Evolutionary conservation across 2,329 filamentous ascomycete genomes (phyloP).

Genomic region (Aspergillus hortae): DNA sequence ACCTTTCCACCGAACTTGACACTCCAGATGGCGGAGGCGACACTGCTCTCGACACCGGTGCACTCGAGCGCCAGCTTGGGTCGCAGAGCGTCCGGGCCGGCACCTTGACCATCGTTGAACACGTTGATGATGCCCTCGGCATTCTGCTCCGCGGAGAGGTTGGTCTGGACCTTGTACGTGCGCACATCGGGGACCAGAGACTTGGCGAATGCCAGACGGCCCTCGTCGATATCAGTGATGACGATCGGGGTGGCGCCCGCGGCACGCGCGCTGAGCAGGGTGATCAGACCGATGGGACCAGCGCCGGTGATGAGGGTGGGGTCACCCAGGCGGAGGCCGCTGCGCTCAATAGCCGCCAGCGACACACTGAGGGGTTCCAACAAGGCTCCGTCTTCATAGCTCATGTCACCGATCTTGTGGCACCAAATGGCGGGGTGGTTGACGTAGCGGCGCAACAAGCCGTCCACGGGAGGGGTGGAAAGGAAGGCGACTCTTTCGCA

Average conservation of each 20-base stretch:
- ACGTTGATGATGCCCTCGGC: slow-evolving; percentile 65
- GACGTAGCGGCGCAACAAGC: slow-evolving; percentile 85
- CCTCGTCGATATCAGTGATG: slow-evolving; percentile 91
- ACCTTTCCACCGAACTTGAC: slow-evolving; percentile 95
- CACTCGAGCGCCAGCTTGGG: slow-evolving; percentile 84
- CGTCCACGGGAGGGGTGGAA: slow-evolving; percentile 84
- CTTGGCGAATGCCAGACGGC: slow-evolving; percentile 78
- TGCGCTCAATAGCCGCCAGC: slow-evolving; percentile 80
- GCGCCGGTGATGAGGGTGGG: slow-evolving; percentile 86
- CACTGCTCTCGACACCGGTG: slow-evolving; percentile 88
- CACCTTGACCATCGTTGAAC: slow-evolving; percentile 53
- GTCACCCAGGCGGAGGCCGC: slow-evolving; percentile 77
- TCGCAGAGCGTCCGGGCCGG: slow-evolving; percentile 59
- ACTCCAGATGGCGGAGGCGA: slow-evolving; percentile 81
- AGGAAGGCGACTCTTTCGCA: slow-evolving; percentile 83
- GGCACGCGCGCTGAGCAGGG: slow-evolving; percentile 76
- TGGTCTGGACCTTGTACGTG: slow-evolving; percentile 59
- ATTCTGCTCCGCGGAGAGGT: slow-evolving; percentile 61
- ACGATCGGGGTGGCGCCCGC: slow-evolving; percentile 88
- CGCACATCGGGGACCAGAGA: slow-evolving; percentile 73
- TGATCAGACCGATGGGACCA: slow-evolving; percentile 89
- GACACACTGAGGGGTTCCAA: slow-evolving; percentile 88
- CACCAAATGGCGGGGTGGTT: slow-evolving; percentile 94
- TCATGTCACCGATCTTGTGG: slow-evolving; percentile 92
- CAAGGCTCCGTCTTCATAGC: slow-evolving; percentile 84